Evolutionary conservation across 257 asterid genomes (phyloP).

Genomic region (Orobanche coerulescens): DNA sequence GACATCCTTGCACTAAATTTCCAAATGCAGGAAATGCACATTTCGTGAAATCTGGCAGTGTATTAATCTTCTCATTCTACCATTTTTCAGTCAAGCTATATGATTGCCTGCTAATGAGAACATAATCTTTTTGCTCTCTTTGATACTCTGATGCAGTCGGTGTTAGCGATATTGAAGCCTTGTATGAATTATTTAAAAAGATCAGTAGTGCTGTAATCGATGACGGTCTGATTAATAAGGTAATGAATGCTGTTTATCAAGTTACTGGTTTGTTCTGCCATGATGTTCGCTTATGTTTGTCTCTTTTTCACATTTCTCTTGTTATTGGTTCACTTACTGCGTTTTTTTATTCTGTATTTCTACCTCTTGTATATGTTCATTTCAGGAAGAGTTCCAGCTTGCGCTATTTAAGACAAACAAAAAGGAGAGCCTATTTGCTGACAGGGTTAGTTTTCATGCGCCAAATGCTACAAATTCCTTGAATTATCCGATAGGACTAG

Average conservation of each 20-base stretch:
- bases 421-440: conserved; percentile 82
- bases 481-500: conserved; percentile 48
- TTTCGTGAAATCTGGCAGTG: conserved; percentile 12
- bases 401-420: conserved; percentile 65
- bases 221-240: conserved; percentile 89
- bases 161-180: conserved; percentile 83
- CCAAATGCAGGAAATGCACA: background rate
- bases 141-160: conserved; percentile 49
- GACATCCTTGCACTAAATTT: background rate
- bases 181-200: conserved; percentile 74
- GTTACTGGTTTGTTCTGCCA: conserved; percentile 11
- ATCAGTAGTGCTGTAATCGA: conserved; percentile 80
- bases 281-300: conserved; percentile 10
- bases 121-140: conserved; percentile 3
- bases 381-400: conserved; percentile 91
- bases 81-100: conserved; percentile 10
- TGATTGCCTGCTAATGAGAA: conserved; percentile 12
- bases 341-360: conserved; percentile 22
- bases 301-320: background rate
- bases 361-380: conserved; percentile 14
- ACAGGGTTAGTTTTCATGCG: conserved; percentile 61
- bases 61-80: conserved; percentile 3
- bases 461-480: conserved; percentile 31
- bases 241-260: conserved; percentile 22
- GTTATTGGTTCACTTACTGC: conserved; percentile 18